Base-by-base conservation (phyloP, 306 rosid genomes). In the Canavalia gladiata region DNA sequence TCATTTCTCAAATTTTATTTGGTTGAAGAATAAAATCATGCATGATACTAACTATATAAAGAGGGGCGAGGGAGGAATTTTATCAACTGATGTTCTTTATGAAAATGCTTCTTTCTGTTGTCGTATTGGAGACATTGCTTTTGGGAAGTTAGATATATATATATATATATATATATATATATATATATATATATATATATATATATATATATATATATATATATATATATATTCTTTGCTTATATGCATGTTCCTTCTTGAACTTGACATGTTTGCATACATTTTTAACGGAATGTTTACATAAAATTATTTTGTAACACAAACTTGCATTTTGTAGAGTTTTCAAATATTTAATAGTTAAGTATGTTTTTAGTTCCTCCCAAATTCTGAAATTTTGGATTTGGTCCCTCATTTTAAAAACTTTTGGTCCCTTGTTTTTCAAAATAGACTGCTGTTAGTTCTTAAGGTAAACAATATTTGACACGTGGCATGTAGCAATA, bases 71-170 rank as follows among this genome's bases (percentile, higher is more conserved):
- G 33, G 65, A 39, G 37, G 31, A 39, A 2, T 3, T 72, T 34
- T 43, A 31, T 31, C 13, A 42, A 54, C 66, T 37, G 59, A 6
- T n/a, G 13, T 46, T 29, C 10, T 70, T 59, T 11, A 60, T 39
- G 51, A 13, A 46, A 60, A 60, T 60, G 34, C 13, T 71, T 29
- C 78, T 52, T 43, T 68, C 9, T 60, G 42, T 10, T 42, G 50
- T 59, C 72, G 25, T 81, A 33, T 74, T 81, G 62, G 66, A 50
- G 50, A 41, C 47, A 50, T 39, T 80, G 47, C 37, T 60, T 65
- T 62, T 63, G 12, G 25, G 64, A 64, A 41, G 8, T 41, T 74
- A 18, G 0, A 18, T 18, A 18, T 18, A 18, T 18, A 18, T 18
- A 18, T 18, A 18, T 18, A 18, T 18, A 18, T 18, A 18, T 18